Evolutionary conservation across 148 eudicot genomes (phyloP).

Genomic region (Selenicereus undatus): DNA sequence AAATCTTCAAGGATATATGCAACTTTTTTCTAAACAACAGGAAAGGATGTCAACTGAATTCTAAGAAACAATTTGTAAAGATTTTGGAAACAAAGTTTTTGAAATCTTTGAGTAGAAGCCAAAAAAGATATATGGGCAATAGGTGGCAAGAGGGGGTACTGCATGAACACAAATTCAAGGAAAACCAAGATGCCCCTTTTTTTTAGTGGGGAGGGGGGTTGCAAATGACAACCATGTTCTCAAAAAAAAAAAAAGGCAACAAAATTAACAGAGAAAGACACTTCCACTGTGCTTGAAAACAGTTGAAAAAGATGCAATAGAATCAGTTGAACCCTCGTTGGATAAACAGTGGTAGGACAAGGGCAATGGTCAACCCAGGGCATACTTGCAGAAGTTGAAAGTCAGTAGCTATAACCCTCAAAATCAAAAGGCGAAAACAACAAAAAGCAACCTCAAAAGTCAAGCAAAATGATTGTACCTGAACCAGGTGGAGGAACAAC

Average conservation of each 20-base stretch:
- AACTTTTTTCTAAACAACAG: background rate
- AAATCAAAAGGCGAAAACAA: background rate
- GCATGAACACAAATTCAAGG: background rate
- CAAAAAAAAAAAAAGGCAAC: background rate
- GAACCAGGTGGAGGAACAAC: constrained; percentile 73
- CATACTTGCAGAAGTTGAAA: constrained; percentile 6
- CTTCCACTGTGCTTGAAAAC: background rate
- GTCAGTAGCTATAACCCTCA: background rate
- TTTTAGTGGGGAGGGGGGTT: no score
- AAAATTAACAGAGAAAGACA: background rate
- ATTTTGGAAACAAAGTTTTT: background rate
- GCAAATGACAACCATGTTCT: no score
- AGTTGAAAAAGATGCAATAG: background rate
- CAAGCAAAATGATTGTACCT: constrained; percentile 37
- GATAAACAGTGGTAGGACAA: background rate
- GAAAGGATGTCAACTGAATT: background rate
- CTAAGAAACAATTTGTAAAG: background rate
- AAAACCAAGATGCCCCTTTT: background rate
- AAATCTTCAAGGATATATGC: background rate
- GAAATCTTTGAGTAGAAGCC: background rate
- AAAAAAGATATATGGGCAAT: background rate
- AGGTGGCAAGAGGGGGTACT: background rate
- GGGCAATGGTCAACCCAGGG: background rate
- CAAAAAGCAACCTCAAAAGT: background rate
- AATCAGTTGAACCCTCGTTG: background rate